Percentiles rank a stretch among this genome's conserved stretches.
Conservation (phyloP, 805 yeast genomes). For the Phaffomyces opuntiae region DNA sequence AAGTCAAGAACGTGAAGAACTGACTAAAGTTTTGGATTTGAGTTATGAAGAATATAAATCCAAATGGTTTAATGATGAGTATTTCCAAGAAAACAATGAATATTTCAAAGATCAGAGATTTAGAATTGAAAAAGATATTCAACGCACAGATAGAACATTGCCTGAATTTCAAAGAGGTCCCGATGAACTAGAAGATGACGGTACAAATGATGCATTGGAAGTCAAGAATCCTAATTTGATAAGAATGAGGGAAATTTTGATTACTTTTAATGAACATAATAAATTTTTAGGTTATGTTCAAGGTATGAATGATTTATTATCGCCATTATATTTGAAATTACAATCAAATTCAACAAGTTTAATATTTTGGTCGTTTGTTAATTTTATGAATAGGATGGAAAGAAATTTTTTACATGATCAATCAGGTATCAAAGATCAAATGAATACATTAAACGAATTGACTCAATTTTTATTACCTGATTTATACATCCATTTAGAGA, state of each 20-base stretch:
- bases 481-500: constrained; percentile 72
- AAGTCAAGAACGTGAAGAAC: constrained; percentile 53
- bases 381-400: constrained; percentile 92
- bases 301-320: constrained; percentile 92
- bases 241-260: constrained; percentile 65
- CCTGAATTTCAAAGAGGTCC: constrained; percentile 44
- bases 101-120: constrained; percentile 87
- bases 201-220: constrained; percentile 47
- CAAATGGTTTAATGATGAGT: constrained; percentile 63
- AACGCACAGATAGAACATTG: constrained; percentile 79
- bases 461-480: constrained; percentile 89
- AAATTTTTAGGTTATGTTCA: constrained; percentile 88
- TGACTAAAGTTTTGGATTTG: constrained; percentile 47
- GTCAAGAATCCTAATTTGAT: constrained; percentile 72
- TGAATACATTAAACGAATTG: constrained; percentile 74
- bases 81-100: constrained; percentile 40
- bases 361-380: constrained; percentile 83
- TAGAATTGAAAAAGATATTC: constrained; percentile 89
- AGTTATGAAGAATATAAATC: constrained; percentile 59
- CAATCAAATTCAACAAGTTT: constrained; percentile 56
- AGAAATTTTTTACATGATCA: constrained; percentile 88
- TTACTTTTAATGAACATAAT: constrained; percentile 83
- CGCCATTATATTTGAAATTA: constrained; percentile 66
- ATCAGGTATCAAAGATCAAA: constrained; percentile 86
- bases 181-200: constrained; percentile 27